These are phyloP conservation scores for Metarhizium brunneum DNA, from an alignment of 2,329 filamentous ascomycete genomes.

Conservation along the genomic window DNA sequence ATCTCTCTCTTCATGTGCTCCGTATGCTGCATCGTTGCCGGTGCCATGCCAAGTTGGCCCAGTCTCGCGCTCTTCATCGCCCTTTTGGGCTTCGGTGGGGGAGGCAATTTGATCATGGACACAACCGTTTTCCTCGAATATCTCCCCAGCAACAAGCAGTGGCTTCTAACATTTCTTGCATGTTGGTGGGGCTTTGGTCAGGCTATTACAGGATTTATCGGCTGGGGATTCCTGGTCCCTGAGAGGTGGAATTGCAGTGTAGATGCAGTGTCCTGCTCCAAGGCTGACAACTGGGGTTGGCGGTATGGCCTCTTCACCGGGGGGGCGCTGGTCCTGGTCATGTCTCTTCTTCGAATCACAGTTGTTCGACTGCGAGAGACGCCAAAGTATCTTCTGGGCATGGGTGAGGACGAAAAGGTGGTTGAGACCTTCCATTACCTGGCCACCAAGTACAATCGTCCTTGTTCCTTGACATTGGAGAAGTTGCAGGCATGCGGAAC, in stretches of 20 bases:
- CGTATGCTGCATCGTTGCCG: constrained; percentile 49
- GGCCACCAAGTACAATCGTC: constrained; percentile 34
- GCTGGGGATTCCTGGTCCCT: constrained; percentile 41
- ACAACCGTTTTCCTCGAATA: constrained; percentile 44
- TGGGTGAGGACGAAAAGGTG: constrained; percentile 37
- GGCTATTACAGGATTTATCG: constrained; percentile 33
- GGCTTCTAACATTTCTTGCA: constrained; percentile 35
- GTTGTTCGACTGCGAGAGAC: constrained; percentile 37
- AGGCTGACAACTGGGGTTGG: constrained; percentile 38
- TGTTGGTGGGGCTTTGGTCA: constrained; percentile 45
- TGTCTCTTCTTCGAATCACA: constrained; percentile 35
- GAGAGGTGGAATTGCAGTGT: constrained; percentile 29
- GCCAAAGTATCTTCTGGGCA: constrained; percentile 37
- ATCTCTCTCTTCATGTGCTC: constrained; percentile 54
- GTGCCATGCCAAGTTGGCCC: constrained; percentile 57
- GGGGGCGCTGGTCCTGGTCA: constrained; percentile 32
- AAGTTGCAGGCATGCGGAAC: constrained; percentile 36
- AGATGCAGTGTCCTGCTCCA: constrained; percentile 34
- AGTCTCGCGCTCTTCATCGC: constrained; percentile 55
- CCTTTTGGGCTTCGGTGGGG: constrained; percentile 51
- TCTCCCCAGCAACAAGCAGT: constrained; percentile 36
- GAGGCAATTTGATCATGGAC: constrained; percentile 42
- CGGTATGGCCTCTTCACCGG: constrained; percentile 37
- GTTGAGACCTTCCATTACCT: constrained; percentile 38
- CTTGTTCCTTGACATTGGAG: constrained; percentile 32